These are phyloP conservation scores for Blastobotrys aristatus DNA, from an alignment of 1,139 yeast genomes.

Conservation along the genomic window DNA sequence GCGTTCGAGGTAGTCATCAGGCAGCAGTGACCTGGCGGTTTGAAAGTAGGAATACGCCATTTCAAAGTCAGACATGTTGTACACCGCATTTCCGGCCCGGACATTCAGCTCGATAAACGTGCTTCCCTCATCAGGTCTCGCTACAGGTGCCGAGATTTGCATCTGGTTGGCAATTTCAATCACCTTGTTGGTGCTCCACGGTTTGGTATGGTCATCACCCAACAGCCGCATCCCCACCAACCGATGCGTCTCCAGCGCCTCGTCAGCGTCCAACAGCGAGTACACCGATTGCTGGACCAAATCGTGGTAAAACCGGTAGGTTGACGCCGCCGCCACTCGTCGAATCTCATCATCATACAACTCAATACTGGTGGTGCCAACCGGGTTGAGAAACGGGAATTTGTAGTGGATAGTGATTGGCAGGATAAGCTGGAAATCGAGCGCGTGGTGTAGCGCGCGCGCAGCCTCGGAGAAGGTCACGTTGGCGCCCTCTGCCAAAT, in stretches of 20 bases:
- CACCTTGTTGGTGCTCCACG: conserved; percentile 24
- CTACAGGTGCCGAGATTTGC: conserved; percentile 28
- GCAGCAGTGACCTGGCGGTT: conserved; percentile 25
- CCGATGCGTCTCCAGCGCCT: conserved; percentile 38
- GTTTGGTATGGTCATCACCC: conserved; percentile 25
- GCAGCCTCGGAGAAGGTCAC: conserved; percentile 33
- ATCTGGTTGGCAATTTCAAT: conserved; percentile 31
- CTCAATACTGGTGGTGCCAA: conserved; percentile 37
- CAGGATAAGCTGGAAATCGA: conserved; percentile 36
- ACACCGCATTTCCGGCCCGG: conserved; percentile 29
- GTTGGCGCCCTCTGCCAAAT: conserved; percentile 41
- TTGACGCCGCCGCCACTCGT: conserved; percentile 39
- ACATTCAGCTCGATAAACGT: conserved; percentile 26
- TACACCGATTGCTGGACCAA: conserved; percentile 37
- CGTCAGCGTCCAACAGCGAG: conserved; percentile 31
- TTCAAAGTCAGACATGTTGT: conserved; percentile 30
- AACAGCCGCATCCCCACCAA: conserved; percentile 43
- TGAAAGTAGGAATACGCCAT: conserved; percentile 29
- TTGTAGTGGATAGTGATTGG: conserved; percentile 47
- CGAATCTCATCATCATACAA: conserved; percentile 38
- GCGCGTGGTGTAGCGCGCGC: conserved; percentile 37
- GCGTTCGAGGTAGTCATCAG: conserved; percentile 17
- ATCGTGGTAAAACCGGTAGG: conserved; percentile 37
- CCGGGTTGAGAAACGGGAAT: conserved; percentile 43
- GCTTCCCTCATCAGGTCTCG: conserved; percentile 24